phyloP scores from a whole-genome alignment of 192 early-diverging fungal genomes.

The Entomortierella beljakovae region DNA sequence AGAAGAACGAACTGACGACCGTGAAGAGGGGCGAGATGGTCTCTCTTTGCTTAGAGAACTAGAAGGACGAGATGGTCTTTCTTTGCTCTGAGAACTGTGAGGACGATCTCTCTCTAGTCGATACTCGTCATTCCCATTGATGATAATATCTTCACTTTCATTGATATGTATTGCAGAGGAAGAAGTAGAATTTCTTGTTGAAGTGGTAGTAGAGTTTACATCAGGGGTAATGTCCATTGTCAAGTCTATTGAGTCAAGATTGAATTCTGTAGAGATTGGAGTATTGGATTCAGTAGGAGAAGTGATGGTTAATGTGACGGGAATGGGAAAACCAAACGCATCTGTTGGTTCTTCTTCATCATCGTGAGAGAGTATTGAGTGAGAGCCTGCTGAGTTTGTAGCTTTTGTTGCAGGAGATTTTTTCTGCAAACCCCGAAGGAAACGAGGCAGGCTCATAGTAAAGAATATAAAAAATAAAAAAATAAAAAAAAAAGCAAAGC shows the following conservation, averaged over 20 bases:
- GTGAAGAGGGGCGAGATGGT: background rate
- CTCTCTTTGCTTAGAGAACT: background rate
- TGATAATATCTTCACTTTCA: background rate
- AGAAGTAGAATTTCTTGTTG: background rate
- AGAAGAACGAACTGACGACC: conserved; percentile 2
- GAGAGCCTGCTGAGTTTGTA: background rate
- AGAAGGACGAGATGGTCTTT: background rate
- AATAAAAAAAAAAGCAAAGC: background rate
- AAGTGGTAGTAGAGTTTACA: background rate
- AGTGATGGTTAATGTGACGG: conserved; percentile 19
- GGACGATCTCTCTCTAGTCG: background rate
- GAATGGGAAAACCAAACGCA: conserved; percentile 38
- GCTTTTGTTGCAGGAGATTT: background rate
- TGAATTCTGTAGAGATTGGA: background rate
- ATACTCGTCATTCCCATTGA: background rate
- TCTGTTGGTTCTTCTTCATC: conserved; percentile 21
- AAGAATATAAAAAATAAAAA: background rate
- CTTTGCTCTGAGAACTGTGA: background rate
- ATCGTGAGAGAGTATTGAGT: conserved; percentile 29
- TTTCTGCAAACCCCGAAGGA: conserved; percentile 37
- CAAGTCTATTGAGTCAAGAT: background rate
- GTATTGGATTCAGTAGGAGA: background rate
- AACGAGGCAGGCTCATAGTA: conserved; percentile 39
- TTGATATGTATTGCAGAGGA: background rate
- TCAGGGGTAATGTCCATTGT: conserved; percentile 6